These are phyloP conservation scores for Gynostemma pentaphyllum DNA, from an alignment of 306 rosid genomes.

Conservation along the genomic window DNA sequence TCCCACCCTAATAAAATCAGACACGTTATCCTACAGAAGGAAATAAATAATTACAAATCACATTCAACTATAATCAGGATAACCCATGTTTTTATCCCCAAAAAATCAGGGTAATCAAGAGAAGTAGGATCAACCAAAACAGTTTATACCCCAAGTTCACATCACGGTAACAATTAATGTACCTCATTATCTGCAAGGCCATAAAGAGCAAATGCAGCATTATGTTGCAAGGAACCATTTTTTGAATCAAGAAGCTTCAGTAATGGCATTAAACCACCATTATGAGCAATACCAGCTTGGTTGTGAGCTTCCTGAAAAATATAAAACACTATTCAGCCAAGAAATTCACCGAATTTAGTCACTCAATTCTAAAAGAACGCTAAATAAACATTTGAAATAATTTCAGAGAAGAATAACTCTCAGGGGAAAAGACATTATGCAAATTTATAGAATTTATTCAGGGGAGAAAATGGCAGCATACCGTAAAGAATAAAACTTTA, in stretches of 20 bases:
- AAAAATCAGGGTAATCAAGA: too few relatives aligned
- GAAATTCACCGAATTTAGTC: neutral
- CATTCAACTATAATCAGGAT: conserved; percentile 13
- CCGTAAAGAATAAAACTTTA: neutral
- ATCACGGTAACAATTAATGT: conserved; percentile 9
- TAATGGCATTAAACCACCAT: conserved; percentile 83
- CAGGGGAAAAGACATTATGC: neutral
- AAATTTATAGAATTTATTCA: neutral
- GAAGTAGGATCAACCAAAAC: neutral
- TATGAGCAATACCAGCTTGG: conserved; percentile 96
- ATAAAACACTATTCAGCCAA: conserved; percentile 2
- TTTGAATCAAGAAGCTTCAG: conserved; percentile 95
- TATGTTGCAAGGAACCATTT: conserved; percentile 97
- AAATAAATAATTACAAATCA: conserved; percentile 24
- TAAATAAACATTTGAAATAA: neutral
- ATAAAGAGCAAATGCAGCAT: conserved; percentile 96
- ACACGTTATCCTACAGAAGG: conserved; percentile 70
- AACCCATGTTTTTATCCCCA: too few relatives aligned
- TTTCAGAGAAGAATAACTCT: neutral
- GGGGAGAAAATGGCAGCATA: neutral
- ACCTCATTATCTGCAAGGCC: conserved; percentile 99
- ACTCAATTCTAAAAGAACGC: neutral
- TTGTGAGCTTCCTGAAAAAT: conserved; percentile 74
- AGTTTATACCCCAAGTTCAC: conserved; percentile 9
- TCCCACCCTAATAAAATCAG: conserved; percentile 95